phyloP scores from a whole-genome alignment of 78 protist genomes.

The Dictyostelium firmibasis region DNA sequence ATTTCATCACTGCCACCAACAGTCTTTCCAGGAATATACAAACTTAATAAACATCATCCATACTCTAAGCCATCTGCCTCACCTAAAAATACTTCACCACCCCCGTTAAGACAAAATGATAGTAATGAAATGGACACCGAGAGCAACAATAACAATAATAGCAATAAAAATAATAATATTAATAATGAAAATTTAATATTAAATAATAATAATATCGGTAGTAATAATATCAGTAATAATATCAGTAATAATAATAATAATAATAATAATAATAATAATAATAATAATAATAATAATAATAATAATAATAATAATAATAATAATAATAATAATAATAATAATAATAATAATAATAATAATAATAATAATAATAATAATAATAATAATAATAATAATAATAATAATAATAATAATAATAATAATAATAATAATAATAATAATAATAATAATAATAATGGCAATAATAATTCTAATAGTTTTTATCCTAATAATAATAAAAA shows the following conservation, averaged over 20 bases:
- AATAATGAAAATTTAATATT: too few species aligned
- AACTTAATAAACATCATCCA: not conserved
- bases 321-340: too few species aligned
- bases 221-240: too few species aligned
- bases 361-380: too few species aligned
- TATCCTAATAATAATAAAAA: not conserved
- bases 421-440: too few species aligned
- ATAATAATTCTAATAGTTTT: not conserved
- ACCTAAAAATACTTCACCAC: not conserved
- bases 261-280: too few species aligned
- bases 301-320: too few species aligned
- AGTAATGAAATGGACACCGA: not conserved
- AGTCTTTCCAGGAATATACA: not conserved
- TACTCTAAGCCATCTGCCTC: not conserved
- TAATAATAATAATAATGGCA: not conserved
- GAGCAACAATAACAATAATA: not conserved
- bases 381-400: too few species aligned
- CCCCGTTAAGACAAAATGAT: not conserved
- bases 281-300: too few species aligned
- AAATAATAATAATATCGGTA: not conserved
- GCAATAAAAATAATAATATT: not conserved
- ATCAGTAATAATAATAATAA: too few species aligned
- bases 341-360: too few species aligned
- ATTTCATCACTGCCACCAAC: not conserved
- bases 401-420: too few species aligned